Conservation (phyloP, 306 rosid genomes). For the Canavalia gladiata region DNA sequence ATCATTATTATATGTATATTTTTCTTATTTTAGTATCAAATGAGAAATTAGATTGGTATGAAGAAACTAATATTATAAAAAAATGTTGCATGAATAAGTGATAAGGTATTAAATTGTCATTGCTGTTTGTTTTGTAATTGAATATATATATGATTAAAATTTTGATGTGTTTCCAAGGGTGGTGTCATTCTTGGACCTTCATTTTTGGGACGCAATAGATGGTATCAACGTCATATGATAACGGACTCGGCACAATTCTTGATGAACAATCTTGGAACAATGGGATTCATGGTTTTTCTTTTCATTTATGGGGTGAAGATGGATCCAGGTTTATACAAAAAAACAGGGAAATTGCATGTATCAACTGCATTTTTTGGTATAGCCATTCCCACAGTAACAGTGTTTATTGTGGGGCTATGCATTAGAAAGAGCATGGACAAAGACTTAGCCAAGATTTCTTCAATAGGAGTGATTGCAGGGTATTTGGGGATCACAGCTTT, state of each 20-base stretch:
- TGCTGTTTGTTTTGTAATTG: neutral
- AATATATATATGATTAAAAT: neutral
- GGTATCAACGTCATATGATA: constrained; percentile 36
- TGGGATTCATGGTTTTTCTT: constrained; percentile 73
- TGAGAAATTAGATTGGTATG: too few relatives aligned
- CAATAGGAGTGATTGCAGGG: constrained; percentile 60
- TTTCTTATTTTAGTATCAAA: too few relatives aligned
- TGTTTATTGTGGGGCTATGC: constrained; percentile 41
- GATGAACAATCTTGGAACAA: constrained; percentile 58
- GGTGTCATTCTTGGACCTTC: constrained; percentile 88
- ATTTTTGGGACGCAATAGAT: constrained; percentile 57
- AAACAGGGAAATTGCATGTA: constrained; percentile 58
- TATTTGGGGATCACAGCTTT: constrained; percentile 63
- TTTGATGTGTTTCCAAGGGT: constrained; percentile 61
- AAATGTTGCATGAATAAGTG: too few relatives aligned
- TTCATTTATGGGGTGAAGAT: constrained; percentile 76
- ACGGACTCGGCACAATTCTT: constrained; percentile 49
- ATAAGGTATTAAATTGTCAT: neutral
- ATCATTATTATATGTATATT: too few relatives aligned
- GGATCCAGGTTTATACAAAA: constrained; percentile 54
- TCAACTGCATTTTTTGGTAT: constrained; percentile 55
- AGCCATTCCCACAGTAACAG: constrained; percentile 43
- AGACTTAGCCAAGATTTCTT: constrained; percentile 54
- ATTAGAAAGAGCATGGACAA: constrained; percentile 66
- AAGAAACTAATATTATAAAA: too few relatives aligned